Base-by-base conservation (phyloP, 73 alveolate species). In the Paramecium tetraurelia region DNA sequence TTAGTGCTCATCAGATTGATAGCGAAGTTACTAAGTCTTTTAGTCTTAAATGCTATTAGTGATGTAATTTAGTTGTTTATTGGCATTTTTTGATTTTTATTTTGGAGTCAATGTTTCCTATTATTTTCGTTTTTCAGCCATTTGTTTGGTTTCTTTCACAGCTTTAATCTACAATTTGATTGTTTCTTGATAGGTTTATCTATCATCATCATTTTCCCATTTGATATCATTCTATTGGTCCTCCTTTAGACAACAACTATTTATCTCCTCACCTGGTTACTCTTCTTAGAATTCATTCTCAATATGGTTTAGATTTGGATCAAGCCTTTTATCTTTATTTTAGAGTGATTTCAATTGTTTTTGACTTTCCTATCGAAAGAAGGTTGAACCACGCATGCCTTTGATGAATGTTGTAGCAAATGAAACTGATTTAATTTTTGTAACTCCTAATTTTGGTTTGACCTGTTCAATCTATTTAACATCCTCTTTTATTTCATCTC, bases 191-290 rank as follows among this genome's bases (percentile, higher is more conserved):
- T 31, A 27, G 29, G 46, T 33, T 31, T 3, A 11, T 24, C 46
- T 63, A 63, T 63, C 84, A 63, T 63, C 84, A 31, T 31, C 84
- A 63, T 33, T 33, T 22, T 63, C 46, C 84, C 84, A 63, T 53
- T 53, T 53, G 31, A 53, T 3, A 9, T 63, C 48, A 31, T 3
- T 31, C 31, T 27, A 33, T 27, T 63, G n/a, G 24, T 63, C 84
- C 31, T 63, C 41, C 4, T 27, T 27, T 27, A 63, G 31, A 63
- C 84, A 63, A 63, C 84, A 63, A 63, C 84, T 63, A 63, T 63
- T 24, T 12, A 31, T 18, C 8, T 7, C 20, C 0, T 63, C 22
- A 0, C 5, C n/a, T 18, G 3, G 69, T 53, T 53, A 53, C 1
- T 27, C 50, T 63, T 63, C 50, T 31, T 12, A 12, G 9, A 33